phyloP scores from a whole-genome alignment of 805 yeast genomes.

The Yamadazyma tumulicola region DNA sequence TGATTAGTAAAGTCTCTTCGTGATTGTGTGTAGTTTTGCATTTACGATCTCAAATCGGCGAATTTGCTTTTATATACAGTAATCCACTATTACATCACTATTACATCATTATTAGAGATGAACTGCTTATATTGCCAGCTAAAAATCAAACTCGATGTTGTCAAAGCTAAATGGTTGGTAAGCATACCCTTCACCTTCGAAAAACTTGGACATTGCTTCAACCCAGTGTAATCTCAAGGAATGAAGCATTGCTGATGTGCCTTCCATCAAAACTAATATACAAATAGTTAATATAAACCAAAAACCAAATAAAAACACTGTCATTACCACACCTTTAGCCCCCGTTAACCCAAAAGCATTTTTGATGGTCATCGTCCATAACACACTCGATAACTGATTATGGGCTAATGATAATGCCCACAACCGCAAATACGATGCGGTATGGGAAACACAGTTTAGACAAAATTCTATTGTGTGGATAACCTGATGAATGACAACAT shows the following conservation, averaged over 20 bases:
- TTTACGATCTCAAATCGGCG: too few species aligned
- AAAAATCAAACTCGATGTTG: conserved; percentile 7
- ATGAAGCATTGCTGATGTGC: conserved; percentile 82
- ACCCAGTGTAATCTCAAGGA: conserved; percentile 79
- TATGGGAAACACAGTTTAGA: conserved; percentile 74
- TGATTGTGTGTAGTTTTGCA: too few species aligned
- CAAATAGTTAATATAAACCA: conserved; percentile 72
- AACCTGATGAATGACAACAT: conserved; percentile 73
- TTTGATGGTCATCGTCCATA: conserved; percentile 73
- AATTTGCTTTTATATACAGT: too few species aligned
- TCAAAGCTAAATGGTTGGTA: conserved; percentile 62
- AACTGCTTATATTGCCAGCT: too few species aligned
- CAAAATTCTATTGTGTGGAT: conserved; percentile 80
- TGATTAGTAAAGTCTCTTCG: too few species aligned
- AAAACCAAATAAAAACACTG: conserved; percentile 63
- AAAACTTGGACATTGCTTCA: conserved; percentile 76
- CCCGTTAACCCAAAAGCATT: conserved; percentile 60
- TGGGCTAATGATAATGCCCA: conserved; percentile 82
- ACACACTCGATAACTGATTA: conserved; percentile 70
- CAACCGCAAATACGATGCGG: conserved; percentile 72
- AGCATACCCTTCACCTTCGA: conserved; percentile 71
- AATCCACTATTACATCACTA: too few species aligned
- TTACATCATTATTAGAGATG: too few species aligned
- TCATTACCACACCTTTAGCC: conserved; percentile 50
- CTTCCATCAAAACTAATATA: conserved; percentile 74